Conservation (phyloP, 129 eudicot genomes). For the Artemisia tridentata region DNA sequence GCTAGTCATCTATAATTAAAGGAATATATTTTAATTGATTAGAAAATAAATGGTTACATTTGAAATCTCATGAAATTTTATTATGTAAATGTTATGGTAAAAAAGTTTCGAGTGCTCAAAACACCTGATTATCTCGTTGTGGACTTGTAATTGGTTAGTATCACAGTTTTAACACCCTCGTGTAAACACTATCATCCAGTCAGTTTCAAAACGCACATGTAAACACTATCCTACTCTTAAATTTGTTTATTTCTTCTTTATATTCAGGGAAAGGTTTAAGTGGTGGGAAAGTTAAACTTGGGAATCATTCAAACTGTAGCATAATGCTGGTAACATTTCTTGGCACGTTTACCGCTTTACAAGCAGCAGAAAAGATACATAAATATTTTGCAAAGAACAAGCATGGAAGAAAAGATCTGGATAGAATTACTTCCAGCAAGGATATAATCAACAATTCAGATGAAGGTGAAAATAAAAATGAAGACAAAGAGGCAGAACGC, state of each 20-base stretch:
- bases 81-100: too few relatives aligned
- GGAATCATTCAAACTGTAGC: constrained; percentile 41
- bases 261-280: constrained; percentile 49
- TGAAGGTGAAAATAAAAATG: constrained; percentile 23
- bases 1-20: too few relatives aligned
- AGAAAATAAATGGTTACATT: too few relatives aligned
- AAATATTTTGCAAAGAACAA: constrained; percentile 51
- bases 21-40: too few relatives aligned
- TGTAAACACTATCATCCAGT: too few relatives aligned
- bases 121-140: too few relatives aligned
- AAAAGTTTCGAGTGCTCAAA: too few relatives aligned
- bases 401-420: constrained; percentile 54
- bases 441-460: constrained; percentile 22
- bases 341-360: constrained; percentile 64
- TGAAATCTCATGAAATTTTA: too few relatives aligned
- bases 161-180: too few relatives aligned
- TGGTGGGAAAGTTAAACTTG: constrained; percentile 52
- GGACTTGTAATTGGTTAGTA: too few relatives aligned
- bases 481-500: constrained; percentile 34
- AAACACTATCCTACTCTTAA: not conserved
- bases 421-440: constrained; percentile 24
- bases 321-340: constrained; percentile 53
- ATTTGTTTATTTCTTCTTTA: constrained; percentile 1
- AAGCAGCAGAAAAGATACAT: constrained; percentile 60
- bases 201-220: not conserved